phyloP scores from a whole-genome alignment of 1,139 yeast species.

The Candida sp. region DNA sequence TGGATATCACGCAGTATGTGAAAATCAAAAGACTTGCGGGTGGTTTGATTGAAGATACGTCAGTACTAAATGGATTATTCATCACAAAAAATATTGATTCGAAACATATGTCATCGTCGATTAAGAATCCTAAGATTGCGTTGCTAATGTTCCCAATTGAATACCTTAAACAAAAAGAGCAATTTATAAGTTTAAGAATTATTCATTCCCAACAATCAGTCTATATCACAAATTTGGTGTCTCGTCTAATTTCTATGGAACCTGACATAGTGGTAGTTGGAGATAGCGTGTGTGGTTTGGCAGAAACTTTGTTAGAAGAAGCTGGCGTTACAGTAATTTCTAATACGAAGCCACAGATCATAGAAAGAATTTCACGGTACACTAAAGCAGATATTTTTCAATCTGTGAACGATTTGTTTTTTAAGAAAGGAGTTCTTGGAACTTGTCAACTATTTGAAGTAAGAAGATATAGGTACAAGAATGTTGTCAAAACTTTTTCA shows the following conservation, averaged over 20 bases:
- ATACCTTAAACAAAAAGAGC: constrained; percentile 68
- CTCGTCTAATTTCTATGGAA: constrained; percentile 68
- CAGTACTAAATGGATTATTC: constrained; percentile 71
- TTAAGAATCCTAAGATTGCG: constrained; percentile 71
- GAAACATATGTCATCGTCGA: constrained; percentile 66
- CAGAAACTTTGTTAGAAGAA: constrained; percentile 66
- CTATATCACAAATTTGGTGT: constrained; percentile 76
- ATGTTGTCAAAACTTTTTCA: constrained; percentile 65
- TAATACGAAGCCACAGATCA: constrained; percentile 78
- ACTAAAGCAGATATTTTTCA: constrained; percentile 78
- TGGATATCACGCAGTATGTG: constrained; percentile 84
- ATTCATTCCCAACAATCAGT: constrained; percentile 88
- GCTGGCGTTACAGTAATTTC: constrained; percentile 78
- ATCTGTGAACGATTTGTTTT: constrained; percentile 44
- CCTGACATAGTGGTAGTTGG: constrained; percentile 84
- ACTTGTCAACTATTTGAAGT: constrained; percentile 71
- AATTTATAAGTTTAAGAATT: constrained; percentile 78
- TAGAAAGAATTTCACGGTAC: constrained; percentile 74
- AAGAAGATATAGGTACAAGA: constrained; percentile 54
- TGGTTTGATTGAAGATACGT: constrained; percentile 58
- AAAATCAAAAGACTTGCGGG: constrained; percentile 86
- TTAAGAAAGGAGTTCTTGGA: constrained; percentile 61
- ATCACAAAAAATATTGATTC: constrained; percentile 86
- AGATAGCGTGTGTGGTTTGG: constrained; percentile 81
- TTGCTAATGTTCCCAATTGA: constrained; percentile 88